These are phyloP conservation scores for Ogataea pilisensis DNA, from an alignment of 805 yeast genomes.

Conservation along the genomic window DNA sequence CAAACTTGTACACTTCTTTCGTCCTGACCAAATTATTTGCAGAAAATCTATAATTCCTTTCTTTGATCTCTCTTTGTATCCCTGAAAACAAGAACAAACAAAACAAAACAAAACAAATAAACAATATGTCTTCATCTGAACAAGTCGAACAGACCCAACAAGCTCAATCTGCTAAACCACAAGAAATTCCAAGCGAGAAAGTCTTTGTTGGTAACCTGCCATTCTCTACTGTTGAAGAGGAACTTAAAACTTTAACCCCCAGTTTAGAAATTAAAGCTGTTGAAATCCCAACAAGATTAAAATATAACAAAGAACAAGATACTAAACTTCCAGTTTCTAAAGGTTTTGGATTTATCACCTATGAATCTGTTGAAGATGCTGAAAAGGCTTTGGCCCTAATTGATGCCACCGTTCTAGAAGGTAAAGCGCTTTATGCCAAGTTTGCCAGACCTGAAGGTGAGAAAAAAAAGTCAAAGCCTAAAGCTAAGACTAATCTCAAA, in stretches of 20 bases:
- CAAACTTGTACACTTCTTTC: no score
- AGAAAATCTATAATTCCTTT: no score
- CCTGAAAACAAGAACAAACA: no score
- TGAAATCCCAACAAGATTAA: slow-evolving; percentile 30
- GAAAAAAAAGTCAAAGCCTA: slow-evolving; percentile 14
- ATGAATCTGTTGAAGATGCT: slow-evolving; percentile 59
- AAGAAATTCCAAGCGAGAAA: slow-evolving; percentile 37
- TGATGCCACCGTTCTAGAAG: slow-evolving; percentile 28
- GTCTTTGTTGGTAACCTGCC: slow-evolving; percentile 44
- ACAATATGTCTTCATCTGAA: not conserved
- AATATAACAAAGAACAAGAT: slow-evolving; percentile 21
- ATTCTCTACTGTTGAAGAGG: slow-evolving; percentile 41
- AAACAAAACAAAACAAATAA: not conserved
- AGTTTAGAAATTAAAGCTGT: slow-evolving; percentile 31
- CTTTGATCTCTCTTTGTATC: no score
- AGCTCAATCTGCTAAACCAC: slow-evolving; percentile 7
- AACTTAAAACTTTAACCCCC: slow-evolving; percentile 37
- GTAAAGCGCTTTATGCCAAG: slow-evolving; percentile 44
- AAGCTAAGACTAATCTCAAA: slow-evolving; percentile 3
- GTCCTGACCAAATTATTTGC: no score
- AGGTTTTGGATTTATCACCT: slow-evolving; percentile 50
- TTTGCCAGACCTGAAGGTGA: slow-evolving; percentile 40
- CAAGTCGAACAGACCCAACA: not conserved
- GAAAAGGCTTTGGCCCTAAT: slow-evolving; percentile 49
- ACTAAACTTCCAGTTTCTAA: slow-evolving; percentile 23